Conservation (phyloP, 495 filamentous ascomycete species). For the Polyplosphaeria fusca region DNA sequence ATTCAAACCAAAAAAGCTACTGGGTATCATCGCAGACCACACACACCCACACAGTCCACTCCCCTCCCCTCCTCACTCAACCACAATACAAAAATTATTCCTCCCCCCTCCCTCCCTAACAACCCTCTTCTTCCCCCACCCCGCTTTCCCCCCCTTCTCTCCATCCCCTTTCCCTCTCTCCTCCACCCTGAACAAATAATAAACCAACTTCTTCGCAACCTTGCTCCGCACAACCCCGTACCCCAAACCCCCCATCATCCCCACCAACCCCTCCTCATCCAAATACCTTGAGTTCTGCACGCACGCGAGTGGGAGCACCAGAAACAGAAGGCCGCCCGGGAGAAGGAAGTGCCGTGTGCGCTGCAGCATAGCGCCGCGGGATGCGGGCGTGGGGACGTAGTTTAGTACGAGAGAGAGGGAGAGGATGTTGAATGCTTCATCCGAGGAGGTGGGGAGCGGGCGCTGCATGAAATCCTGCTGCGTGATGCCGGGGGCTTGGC, state of each 20-base stretch:
- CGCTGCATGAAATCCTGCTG: slow-evolving; percentile 94
- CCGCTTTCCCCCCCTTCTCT: slow-evolving; percentile 11
- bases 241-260: slow-evolving; percentile 74
- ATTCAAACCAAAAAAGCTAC: no score
- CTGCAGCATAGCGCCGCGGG: slow-evolving; percentile 81
- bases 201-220: slow-evolving; percentile 76
- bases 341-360: slow-evolving; percentile 70
- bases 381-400: slow-evolving; percentile 74
- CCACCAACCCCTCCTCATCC: slow-evolving; percentile 64
- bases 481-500: slow-evolving; percentile 72
- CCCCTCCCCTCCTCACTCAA: slow-evolving; percentile 10
- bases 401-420: slow-evolving; percentile 95
- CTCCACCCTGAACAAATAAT: slow-evolving; percentile 71
- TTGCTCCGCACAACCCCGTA: slow-evolving; percentile 66
- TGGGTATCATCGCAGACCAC: no score
- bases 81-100: slow-evolving; percentile 33
- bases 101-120: slow-evolving; percentile 9
- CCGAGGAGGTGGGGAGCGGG: slow-evolving; percentile 60
- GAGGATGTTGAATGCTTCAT: slow-evolving; percentile 78
- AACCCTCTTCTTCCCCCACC: slow-evolving; percentile 13
- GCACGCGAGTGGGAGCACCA: slow-evolving; percentile 87
- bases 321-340: slow-evolving; percentile 83
- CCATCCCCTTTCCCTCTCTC: slow-evolving; percentile 12
- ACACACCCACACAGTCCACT: no score
- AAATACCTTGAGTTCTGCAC: slow-evolving; percentile 90